Percentiles rank a stretch among this genome's conserved stretches.
These are phyloP conservation scores for Linderina pennispora DNA, from an alignment of 192 early-diverging fungal species.

Conservation along the genomic window DNA sequence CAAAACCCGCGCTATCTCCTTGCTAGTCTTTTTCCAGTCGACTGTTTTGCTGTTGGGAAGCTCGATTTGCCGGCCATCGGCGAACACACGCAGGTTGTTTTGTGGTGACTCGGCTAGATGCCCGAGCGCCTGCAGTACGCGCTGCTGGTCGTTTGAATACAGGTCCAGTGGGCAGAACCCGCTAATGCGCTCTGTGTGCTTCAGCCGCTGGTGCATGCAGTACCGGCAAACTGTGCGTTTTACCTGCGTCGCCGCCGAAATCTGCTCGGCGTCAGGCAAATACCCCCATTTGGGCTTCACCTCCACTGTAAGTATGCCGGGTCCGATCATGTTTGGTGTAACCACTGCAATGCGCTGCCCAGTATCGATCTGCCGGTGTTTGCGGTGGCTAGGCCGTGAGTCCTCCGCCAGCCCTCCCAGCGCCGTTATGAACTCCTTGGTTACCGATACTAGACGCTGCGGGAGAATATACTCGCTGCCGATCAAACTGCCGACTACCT, in stretches of 20 bases:
- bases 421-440: slow-evolving; percentile 26
- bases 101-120: slow-evolving; percentile 14
- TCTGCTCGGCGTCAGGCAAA: slow-evolving; percentile 43
- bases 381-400: slow-evolving; percentile 40
- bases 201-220: slow-evolving; percentile 69
- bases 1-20: no score
- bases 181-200: slow-evolving; percentile 33
- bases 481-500: slow-evolving; percentile 45
- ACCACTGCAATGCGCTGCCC: slow-evolving; percentile 41
- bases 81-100: slow-evolving; percentile 46
- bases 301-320: slow-evolving; percentile 40
- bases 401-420: slow-evolving; percentile 22
- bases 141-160: slow-evolving; percentile 31
- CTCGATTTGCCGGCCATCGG: slow-evolving; percentile 28
- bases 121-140: slow-evolving; percentile 34
- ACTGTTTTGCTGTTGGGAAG: no score
- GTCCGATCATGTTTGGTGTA: slow-evolving; percentile 33
- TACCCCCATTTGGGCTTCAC: slow-evolving; percentile 77
- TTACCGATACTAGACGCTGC: slow-evolving; percentile 8
- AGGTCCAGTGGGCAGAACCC: slow-evolving; percentile 69
- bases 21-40: no score
- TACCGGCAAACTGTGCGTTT: slow-evolving; percentile 62
- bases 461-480: slow-evolving; percentile 47
- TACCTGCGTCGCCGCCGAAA: slow-evolving; percentile 25
- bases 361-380: slow-evolving; percentile 42